A percentile compares a stretch with the other conserved stretches of the same genome.
phyloP scores from a whole-genome alignment of 495 filamentous ascomycete species.

The Xylaria scruposa region DNA sequence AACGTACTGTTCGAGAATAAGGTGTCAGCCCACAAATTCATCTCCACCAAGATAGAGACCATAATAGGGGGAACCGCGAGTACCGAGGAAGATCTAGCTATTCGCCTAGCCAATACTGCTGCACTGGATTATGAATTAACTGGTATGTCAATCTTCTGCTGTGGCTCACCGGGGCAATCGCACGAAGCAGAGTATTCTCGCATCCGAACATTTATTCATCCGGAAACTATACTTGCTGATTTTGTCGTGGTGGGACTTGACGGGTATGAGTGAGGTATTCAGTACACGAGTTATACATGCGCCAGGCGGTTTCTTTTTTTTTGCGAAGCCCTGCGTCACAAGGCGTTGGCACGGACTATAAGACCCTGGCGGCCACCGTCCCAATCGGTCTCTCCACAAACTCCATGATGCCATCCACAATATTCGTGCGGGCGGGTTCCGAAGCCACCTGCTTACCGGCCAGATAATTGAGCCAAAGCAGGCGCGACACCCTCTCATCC shows the following conservation, averaged over 20 bases:
- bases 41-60: no score
- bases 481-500: conserved; percentile 80
- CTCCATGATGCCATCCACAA: conserved; percentile 86
- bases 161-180: no score
- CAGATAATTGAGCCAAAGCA: conserved; percentile 90
- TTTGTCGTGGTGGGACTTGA: neutral
- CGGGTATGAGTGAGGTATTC: conserved; percentile 7
- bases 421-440: conserved; percentile 76
- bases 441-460: conserved; percentile 87
- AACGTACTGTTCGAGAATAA: no score
- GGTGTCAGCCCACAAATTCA: no score
- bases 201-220: no score
- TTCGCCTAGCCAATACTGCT: no score
- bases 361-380: conserved; percentile 77
- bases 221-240: neutral
- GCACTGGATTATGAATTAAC: no score
- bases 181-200: no score
- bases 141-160: no score
- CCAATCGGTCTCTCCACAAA: conserved; percentile 90
- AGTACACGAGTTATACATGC: conserved; percentile 1
- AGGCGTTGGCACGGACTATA: conserved; percentile 34
- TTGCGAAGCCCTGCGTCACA: neutral
- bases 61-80: no score
- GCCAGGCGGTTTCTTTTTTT: neutral
- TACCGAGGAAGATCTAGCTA: no score